Evolutionary conservation across 352 stramenopile genomes (phyloP).

Genomic region (Pythium oligandrum): DNA sequence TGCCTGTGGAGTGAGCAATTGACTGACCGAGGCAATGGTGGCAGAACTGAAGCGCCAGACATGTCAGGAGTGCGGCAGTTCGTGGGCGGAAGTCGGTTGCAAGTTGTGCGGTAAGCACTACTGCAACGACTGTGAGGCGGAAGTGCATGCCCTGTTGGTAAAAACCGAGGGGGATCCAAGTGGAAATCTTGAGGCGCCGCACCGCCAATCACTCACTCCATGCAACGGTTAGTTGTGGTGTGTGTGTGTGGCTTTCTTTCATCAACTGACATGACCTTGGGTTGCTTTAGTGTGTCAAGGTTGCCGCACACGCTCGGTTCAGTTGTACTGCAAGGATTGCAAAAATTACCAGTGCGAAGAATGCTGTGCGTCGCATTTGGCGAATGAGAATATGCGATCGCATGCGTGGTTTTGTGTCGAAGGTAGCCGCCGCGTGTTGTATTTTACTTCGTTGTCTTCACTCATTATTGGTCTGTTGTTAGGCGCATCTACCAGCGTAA

Average conservation of each 20-base stretch:
- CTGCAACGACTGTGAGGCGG: slow-evolving; percentile 39
- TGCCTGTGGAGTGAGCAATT: neutral
- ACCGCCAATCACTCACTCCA: slow-evolving; percentile 35
- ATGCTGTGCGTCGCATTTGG: slow-evolving; percentile 28
- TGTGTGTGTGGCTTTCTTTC: neutral
- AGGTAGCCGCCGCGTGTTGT: slow-evolving; percentile 22
- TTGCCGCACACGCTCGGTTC: slow-evolving; percentile 31
- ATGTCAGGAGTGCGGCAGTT: slow-evolving; percentile 32
- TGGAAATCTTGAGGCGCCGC: slow-evolving; percentile 11
- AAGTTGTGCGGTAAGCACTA: slow-evolving; percentile 36
- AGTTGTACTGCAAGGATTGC: slow-evolving; percentile 60
- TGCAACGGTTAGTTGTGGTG: slow-evolving; percentile 32
- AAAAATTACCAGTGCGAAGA: slow-evolving; percentile 48
- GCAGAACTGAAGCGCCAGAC: slow-evolving; percentile 44
- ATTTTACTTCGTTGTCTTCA: neutral
- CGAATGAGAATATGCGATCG: neutral
- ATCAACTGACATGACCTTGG: neutral
- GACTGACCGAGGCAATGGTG: neutral
- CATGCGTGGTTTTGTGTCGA: slow-evolving; percentile 63
- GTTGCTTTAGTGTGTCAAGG: slow-evolving; percentile 39
- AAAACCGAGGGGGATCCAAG: neutral
- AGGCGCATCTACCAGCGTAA: slow-evolving; percentile 25
- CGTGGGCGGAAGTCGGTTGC: slow-evolving; percentile 41
- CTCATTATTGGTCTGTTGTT: neutral
- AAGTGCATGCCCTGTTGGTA: slow-evolving; percentile 30